A percentile compares a stretch with the other conserved stretches of the same genome.
Conservation (phyloP, 2,329 filamentous ascomycete genomes). For the Clarireedia monteithiana region DNA sequence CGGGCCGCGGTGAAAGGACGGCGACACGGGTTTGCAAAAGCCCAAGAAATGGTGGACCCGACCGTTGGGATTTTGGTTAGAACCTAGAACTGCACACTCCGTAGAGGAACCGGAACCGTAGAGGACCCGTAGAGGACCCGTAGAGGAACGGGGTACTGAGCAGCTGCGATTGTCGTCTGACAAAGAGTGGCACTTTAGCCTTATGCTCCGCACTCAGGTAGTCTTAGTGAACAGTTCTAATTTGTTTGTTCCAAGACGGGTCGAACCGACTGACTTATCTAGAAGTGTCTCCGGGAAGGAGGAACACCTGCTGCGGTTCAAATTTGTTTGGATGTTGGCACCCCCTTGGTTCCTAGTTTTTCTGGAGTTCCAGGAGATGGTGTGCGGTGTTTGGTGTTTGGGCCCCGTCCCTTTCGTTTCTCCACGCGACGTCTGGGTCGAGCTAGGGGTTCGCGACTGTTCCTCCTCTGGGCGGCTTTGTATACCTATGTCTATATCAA, state of each 20-base stretch:
- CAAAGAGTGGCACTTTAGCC: conserved; percentile 3
- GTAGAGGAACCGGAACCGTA: too few species aligned
- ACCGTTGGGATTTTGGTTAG: conserved; percentile 5
- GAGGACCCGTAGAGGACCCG: too few species aligned
- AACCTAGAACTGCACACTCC: not conserved
- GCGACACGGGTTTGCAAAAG: not conserved
- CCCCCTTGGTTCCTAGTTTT: conserved; percentile 7
- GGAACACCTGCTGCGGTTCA: not conserved
- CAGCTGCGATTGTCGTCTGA: not conserved
- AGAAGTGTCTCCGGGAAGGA: not conserved
- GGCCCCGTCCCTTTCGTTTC: not conserved
- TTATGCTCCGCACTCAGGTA: not conserved
- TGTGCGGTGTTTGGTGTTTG: not conserved
- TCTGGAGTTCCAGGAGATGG: conserved; percentile 1
- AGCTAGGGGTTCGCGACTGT: conserved; percentile 2
- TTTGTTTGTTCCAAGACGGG: not conserved
- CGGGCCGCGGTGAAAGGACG: conserved; percentile 5
- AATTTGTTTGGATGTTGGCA: conserved; percentile 1
- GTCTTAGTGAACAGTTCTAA: too few species aligned
- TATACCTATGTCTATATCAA: conserved; percentile 2
- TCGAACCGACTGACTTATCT: not conserved
- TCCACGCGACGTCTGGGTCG: not conserved
- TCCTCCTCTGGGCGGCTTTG: not conserved
- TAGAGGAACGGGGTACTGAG: too few species aligned
- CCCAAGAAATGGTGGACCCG: conserved; percentile 1